phyloP scores from a whole-genome alignment of 768 basidiomycete genomes.

The Piloderma croceum region DNA sequence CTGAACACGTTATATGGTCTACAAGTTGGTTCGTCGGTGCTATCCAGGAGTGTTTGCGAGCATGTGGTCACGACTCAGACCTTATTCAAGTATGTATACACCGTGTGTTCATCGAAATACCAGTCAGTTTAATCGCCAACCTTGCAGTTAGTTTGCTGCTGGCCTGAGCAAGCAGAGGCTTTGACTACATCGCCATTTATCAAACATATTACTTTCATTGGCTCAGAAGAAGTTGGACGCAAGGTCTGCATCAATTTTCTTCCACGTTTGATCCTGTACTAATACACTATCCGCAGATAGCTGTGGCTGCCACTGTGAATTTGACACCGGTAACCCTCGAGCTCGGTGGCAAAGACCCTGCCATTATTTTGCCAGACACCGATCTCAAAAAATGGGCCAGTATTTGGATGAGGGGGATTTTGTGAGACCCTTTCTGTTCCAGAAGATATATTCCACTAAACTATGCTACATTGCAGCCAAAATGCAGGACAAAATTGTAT shows the following conservation, averaged over 20 bases:
- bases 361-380: slow-evolving; percentile 81
- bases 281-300: slow-evolving; percentile 47
- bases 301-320: slow-evolving; percentile 75
- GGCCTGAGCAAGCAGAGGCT: slow-evolving; percentile 78
- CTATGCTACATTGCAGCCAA: slow-evolving; percentile 48
- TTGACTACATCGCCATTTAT: slow-evolving; percentile 75
- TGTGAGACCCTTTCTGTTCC: slow-evolving; percentile 48
- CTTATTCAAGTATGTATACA: slow-evolving; percentile 59
- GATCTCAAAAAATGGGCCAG: slow-evolving; percentile 76
- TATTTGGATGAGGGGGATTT: slow-evolving; percentile 86
- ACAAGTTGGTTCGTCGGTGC: slow-evolving; percentile 77
- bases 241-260: slow-evolving; percentile 37
- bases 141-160: slow-evolving; percentile 72
- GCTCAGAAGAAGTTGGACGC: slow-evolving; percentile 73
- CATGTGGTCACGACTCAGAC: slow-evolving; percentile 77
- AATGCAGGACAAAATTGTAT: slow-evolving; percentile 96
- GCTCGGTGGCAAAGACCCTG: slow-evolving; percentile 93
- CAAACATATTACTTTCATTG: slow-evolving; percentile 94
- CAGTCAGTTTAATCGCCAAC: neutral
- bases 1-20: slow-evolving; percentile 90
- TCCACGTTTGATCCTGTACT: slow-evolving; percentile 6
- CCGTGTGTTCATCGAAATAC: neutral
- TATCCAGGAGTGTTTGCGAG: slow-evolving; percentile 68
- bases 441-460: neutral
- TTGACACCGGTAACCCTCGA: slow-evolving; percentile 91